Conservation (phyloP, 2,329 filamentous ascomycete species). For the Zasmidium angulare region DNA sequence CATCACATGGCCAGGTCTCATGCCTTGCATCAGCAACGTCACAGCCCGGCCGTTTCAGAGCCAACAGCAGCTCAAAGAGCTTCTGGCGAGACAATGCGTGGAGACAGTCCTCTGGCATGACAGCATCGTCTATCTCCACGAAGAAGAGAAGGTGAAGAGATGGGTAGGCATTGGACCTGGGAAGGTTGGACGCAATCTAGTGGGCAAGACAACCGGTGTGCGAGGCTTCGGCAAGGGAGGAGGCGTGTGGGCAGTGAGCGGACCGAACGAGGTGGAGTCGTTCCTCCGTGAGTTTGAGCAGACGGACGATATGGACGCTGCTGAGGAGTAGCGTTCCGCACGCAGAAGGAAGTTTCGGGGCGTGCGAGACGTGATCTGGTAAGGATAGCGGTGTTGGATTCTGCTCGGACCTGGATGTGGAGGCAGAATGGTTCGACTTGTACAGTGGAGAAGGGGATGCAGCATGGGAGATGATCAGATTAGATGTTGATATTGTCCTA, state of each 20-base stretch:
- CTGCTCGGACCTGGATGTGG: background rate
- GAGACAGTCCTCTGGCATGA: slow-evolving; percentile 96
- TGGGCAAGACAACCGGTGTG: slow-evolving; percentile 94
- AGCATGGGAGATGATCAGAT: slow-evolving; percentile 8
- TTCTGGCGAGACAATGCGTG: slow-evolving; percentile 78
- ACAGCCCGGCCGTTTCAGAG: slow-evolving; percentile 74
- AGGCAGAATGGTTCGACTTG: background rate
- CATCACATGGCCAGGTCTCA: slow-evolving; percentile 69
- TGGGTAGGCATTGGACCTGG: slow-evolving; percentile 94
- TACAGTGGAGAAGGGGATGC: background rate
- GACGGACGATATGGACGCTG: slow-evolving; percentile 44
- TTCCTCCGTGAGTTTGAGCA: slow-evolving; percentile 47
- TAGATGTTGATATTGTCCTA: slow-evolving; percentile 4
- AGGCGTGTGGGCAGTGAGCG: slow-evolving; percentile 88
- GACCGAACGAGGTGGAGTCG: slow-evolving; percentile 61
- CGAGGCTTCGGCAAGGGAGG: slow-evolving; percentile 80
- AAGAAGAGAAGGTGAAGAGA: slow-evolving; percentile 74
- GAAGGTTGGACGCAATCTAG: slow-evolving; percentile 88
- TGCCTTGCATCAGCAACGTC: slow-evolving; percentile 85
- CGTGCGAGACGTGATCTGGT: background rate
- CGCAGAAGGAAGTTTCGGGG: background rate
- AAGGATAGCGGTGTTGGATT: background rate
- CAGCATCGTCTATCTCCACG: slow-evolving; percentile 83
- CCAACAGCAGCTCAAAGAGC: slow-evolving; percentile 71
- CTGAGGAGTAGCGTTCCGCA: slow-evolving; percentile 20